Base-by-base conservation (phyloP, 805 yeast species). In the Yueomyces sinensis region DNA sequence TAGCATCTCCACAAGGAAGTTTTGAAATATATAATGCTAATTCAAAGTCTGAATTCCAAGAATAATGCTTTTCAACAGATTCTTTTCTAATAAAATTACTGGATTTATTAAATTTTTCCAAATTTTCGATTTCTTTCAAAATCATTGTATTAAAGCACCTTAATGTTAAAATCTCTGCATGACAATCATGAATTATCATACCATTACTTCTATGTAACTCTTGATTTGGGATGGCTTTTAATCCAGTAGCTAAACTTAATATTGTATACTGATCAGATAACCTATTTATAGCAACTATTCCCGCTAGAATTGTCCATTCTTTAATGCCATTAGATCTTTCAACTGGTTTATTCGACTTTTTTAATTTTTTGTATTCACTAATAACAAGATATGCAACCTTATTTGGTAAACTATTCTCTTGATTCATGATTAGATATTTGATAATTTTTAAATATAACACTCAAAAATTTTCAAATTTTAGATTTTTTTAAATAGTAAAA, bases 1-100 rank as follows among this genome's bases (percentile, higher is more conserved):
- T 78, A 1, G 82, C 76, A 52, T 87, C 96, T 1, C 97, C 97
- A 60, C 97, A 87, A 0, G 96, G 96, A 0, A 77, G 63, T 41
- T 81, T 91, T 9, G 87, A 73, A 5, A 81, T 60, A 40, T 72
- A 77, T 41, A 84, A 50, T 0, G 75, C 77, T 36, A 84, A 54
- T 32, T 62, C 48, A 31, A 70, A 52, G 3, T 56, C 59, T 0
- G 42, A 34, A 30, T 56, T 66, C 33, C 72, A 33, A 38, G 45
- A 73, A 24, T 5, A 17, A 3, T 19, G 11, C 14, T 30, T 28
- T 5, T 13, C 41, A 31, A 36, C 46, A 31, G 44, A 39, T 6
- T 29, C 30, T 6, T 39, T 33, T 11, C 41, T 38, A 4, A 35
- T 4, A 6, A 25, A 25, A n/a, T n/a, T 5, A n/a, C 28, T 25